phyloP scores from a whole-genome alignment of 805 yeast species.

The Candida corydali region DNA sequence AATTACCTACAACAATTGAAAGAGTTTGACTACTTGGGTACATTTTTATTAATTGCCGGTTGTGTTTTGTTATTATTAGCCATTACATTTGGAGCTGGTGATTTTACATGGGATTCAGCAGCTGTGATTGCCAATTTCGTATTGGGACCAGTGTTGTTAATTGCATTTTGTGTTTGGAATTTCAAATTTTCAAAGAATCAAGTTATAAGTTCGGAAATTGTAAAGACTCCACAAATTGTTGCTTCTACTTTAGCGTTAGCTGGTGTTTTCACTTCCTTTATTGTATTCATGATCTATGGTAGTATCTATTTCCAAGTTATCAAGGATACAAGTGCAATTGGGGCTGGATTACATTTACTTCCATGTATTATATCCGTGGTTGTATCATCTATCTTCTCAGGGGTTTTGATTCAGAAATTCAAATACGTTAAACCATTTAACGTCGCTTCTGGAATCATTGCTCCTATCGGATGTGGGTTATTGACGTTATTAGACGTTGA shows the following conservation, averaged over 20 bases:
- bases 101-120: constrained; percentile 50
- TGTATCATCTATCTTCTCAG: constrained; percentile 31
- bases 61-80: constrained; percentile 52
- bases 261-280: constrained; percentile 32
- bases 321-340: constrained; percentile 35
- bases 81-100: constrained; percentile 49
- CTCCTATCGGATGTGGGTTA: constrained; percentile 43
- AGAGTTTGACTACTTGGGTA: constrained; percentile 52
- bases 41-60: constrained; percentile 44
- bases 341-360: constrained; percentile 43
- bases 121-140: constrained; percentile 31
- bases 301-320: constrained; percentile 49
- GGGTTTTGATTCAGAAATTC: constrained; percentile 33
- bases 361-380: constrained; percentile 41
- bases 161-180: constrained; percentile 41
- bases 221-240: constrained; percentile 31
- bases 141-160: constrained; percentile 30
- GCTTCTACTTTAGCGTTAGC: constrained; percentile 34
- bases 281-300: constrained; percentile 22
- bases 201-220: constrained; percentile 42
- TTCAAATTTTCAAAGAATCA: constrained; percentile 39
- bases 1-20: constrained; percentile 33
- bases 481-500: constrained; percentile 37
- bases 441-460: constrained; percentile 23
- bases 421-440: constrained; percentile 40